Conservation (phyloP, 2,329 filamentous ascomycete species). For the Coniochaeta ligniaria region DNA sequence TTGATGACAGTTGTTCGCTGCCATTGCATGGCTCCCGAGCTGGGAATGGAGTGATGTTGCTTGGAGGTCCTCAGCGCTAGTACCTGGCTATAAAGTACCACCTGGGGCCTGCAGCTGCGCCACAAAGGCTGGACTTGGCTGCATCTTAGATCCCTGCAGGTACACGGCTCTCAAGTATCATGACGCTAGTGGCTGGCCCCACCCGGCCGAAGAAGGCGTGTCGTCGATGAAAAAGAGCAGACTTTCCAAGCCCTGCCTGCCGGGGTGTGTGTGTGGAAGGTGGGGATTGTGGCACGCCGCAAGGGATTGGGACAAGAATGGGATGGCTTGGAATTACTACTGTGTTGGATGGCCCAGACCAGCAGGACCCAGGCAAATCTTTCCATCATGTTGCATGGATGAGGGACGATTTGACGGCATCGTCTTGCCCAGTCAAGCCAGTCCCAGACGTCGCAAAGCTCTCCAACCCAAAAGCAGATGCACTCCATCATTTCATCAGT, state of each 20-base stretch:
- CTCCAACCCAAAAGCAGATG: background rate
- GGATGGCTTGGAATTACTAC: background rate
- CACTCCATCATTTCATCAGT: background rate
- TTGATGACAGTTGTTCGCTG: background rate
- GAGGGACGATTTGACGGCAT: background rate
- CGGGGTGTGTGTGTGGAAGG: background rate
- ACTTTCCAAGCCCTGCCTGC: background rate
- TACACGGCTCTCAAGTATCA: background rate
- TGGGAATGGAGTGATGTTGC: slow-evolving; percentile 1
- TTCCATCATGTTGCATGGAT: background rate
- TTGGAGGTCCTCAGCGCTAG: background rate
- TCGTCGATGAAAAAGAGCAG: background rate
- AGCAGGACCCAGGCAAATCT: background rate
- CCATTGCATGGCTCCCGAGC: background rate
- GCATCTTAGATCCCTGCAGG: background rate
- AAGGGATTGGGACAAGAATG: background rate
- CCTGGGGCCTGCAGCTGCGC: background rate
- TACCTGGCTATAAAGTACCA: background rate
- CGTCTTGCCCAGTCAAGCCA: background rate
- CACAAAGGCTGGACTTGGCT: background rate
- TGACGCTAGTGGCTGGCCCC: background rate
- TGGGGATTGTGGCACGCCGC: background rate
- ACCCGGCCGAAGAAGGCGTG: background rate
- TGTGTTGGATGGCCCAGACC: background rate
- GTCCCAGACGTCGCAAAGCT: background rate